Conservation (phyloP, 371 early-diverging fungal species). For the Mortierella sp. region DNA sequence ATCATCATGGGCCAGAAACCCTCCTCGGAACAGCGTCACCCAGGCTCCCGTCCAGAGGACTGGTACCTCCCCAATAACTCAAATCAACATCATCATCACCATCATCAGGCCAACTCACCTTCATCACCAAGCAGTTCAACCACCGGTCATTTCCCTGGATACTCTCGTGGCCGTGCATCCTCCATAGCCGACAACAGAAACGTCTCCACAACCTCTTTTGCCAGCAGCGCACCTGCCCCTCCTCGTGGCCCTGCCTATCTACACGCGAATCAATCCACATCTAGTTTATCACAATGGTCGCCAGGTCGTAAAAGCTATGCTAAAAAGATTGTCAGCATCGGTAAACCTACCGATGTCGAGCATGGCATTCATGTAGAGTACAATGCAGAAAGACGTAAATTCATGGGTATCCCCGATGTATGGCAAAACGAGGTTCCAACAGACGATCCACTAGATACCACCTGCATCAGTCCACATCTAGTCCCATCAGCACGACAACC, state of each 20-base stretch:
- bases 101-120: slow-evolving; percentile 16
- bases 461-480: slow-evolving; percentile 72
- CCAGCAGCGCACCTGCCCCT: slow-evolving; percentile 45
- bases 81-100: slow-evolving; percentile 13
- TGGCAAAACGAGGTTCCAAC: slow-evolving; percentile 73
- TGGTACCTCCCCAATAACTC: slow-evolving; percentile 37
- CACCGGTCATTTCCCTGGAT: slow-evolving; percentile 40
- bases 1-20: slow-evolving; percentile 48
- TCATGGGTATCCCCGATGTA: slow-evolving; percentile 77
- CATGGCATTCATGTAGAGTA: slow-evolving; percentile 79
- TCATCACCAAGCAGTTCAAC: slow-evolving; percentile 53
- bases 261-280: slow-evolving; percentile 52
- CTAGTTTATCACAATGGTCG: slow-evolving; percentile 53
- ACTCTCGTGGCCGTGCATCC: slow-evolving; percentile 40
- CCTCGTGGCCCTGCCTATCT: slow-evolving; percentile 38
- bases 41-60: slow-evolving; percentile 43
- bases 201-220: slow-evolving; percentile 47
- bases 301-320: slow-evolving; percentile 39
- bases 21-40: slow-evolving; percentile 33
- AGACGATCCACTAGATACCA: slow-evolving; percentile 74
- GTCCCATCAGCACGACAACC: slow-evolving; percentile 63
- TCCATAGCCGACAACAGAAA: slow-evolving; percentile 48
- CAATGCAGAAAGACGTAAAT: slow-evolving; percentile 69
- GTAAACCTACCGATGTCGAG: slow-evolving; percentile 74
- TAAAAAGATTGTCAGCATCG: slow-evolving; percentile 70